Evolutionary conservation across 768 basidiomycete species (phyloP), one percentile per base, ranked within the genome.

Genomic region (Neoboletus brunneissimus): DNA sequence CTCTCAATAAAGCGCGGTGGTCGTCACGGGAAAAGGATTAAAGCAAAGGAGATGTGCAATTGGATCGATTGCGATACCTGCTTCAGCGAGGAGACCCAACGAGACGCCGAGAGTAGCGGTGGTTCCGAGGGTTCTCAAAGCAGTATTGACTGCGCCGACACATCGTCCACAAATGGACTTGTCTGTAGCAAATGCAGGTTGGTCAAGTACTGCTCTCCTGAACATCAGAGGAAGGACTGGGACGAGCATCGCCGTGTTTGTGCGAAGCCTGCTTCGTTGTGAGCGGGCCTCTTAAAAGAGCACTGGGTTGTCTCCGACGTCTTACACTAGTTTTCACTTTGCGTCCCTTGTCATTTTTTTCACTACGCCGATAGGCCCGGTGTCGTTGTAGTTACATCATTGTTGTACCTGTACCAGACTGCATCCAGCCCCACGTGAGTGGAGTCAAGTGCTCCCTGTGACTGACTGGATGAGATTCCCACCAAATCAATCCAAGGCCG

Each of bases 181-280:
- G 76, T 83, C 29, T 90, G 88, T 70, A 87, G 88, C 73, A 86
- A 86, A 69, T 90, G 88, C 74, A 84, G 82, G 68, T 76, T 90
- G 51, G 88, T 90, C 64, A 87, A 83, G 71, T 90, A 90, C 63
- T 90, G 88, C 64, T 88, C 85, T 45, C 73, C 81, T 15, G 84
- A 88, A 62, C 87, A 89, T 65, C 88, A 90, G 74, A 79, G 76
- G 67, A 82, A 81, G 66, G 88, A 90, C 60, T 90, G 88, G 88
- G 83, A 85, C 23, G 88, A 90, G 69, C 88, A 90, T 70, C 78
- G 81, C 56, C 76, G 88, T 55, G 86, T 89, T 52, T 90, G 88
- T 64, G 70, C 69, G n/a, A 77, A 73, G 56, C 71, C 76, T 41
- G 57, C 59, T 47, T 51, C 52, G 32, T 56, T 32, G 48, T 69